Base-by-base conservation (phyloP, 2,329 filamentous ascomycete species). In the Aspergillus ochraceoroseus region DNA sequence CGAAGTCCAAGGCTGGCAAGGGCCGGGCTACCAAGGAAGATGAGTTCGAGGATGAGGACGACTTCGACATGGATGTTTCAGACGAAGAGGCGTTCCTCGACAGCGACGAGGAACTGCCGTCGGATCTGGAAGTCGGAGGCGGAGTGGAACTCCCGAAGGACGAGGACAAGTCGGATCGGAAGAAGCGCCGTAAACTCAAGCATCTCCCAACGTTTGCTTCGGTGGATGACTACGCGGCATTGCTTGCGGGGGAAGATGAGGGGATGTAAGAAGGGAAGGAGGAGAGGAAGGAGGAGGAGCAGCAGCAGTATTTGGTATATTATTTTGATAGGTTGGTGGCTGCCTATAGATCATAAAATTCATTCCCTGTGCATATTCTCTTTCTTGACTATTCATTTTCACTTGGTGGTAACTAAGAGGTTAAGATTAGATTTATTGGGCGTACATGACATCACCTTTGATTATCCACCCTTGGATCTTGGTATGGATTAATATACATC, bases 181-280 rank as follows among this genome's bases (percentile, higher is more conserved):
- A 79, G 61, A 86, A 85, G 70, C 82, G 77, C 70, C 87, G 83
- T 75, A 87, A 87, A 70, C 73, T 96, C 64, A 95, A 88, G 76
- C 80, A 80, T 49, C 71, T 98, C 53, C 92, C 92, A 5, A 94
- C 81, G 23, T 98, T 98, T 70, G 92, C 94, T 13, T 94, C 87
- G 20, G 84, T 77, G 20, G 92, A 96, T 39, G 92, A 96, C 62
- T 98, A 96, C 65, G 90, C 88, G 11, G 85, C 84, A 55, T 75
- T 95, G 68, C 67, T 95, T 62, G 85, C 74, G 3, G 76, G 79
- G 49, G 86, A 92, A 36, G 80, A 81, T 47, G 80, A 63, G 30
- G 63, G 63, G 18, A 62, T 65, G 56, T 65, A 53, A 52, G 19
- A 8, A n/a, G n/a, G n/a, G n/a, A n/a, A n/a, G n/a, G n/a, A n/a